Conservation (phyloP, 495 filamentous ascomycete genomes). For the Penicillium bovifimosum region DNA sequence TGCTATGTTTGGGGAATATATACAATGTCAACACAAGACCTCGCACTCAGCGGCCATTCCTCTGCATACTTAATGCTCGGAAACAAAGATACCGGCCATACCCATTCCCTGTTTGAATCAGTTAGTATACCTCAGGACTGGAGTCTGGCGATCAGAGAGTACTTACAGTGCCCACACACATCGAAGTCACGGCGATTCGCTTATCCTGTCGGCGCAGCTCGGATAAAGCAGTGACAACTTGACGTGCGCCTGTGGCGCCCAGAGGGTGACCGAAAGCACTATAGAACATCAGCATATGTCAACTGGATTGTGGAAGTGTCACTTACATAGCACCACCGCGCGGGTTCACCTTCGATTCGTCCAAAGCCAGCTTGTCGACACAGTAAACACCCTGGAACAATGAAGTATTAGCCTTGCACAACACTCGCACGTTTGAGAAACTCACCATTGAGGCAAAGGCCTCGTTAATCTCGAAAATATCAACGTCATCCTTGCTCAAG, state of each 20-base stretch:
- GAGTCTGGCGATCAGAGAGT: background rate
- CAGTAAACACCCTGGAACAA: slow-evolving; percentile 67
- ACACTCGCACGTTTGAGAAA: background rate
- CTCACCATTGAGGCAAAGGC: slow-evolving; percentile 90
- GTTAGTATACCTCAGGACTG: slow-evolving; percentile 1
- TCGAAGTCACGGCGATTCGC: slow-evolving; percentile 75
- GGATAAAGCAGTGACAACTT: slow-evolving; percentile 79
- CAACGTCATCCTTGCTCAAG: slow-evolving; percentile 72
- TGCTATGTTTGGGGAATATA: background rate
- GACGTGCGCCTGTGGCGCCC: slow-evolving; percentile 70
- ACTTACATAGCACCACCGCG: slow-evolving; percentile 68
- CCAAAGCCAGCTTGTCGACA: slow-evolving; percentile 66
- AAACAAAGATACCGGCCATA: slow-evolving; percentile 51
- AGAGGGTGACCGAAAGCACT: slow-evolving; percentile 76
- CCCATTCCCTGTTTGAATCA: slow-evolving; percentile 44
- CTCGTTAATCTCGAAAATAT: slow-evolving; percentile 93
- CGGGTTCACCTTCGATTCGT: slow-evolving; percentile 82
- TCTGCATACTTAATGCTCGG: slow-evolving; percentile 35
- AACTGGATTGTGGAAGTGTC: background rate
- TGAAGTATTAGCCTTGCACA: slow-evolving; percentile 5
- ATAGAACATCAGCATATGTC: slow-evolving; percentile 1
- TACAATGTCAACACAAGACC: background rate
- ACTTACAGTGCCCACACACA: slow-evolving; percentile 76
- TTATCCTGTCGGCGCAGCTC: slow-evolving; percentile 72
- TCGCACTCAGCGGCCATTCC: background rate